phyloP scores from a whole-genome alignment of 306 rosid genomes.

The Oxytropis ochrocephala region DNA sequence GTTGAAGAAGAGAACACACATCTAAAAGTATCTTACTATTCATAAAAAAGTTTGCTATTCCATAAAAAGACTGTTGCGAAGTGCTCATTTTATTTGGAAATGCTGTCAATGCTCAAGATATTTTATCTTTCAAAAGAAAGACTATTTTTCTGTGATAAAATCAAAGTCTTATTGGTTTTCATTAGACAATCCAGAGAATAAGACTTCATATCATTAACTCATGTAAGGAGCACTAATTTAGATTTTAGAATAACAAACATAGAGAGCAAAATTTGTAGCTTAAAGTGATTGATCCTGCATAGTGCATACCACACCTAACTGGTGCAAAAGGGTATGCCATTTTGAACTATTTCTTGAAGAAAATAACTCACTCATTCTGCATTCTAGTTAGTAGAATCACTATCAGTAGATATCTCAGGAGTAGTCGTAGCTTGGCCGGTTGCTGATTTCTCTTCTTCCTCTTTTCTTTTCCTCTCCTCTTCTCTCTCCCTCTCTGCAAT shows the following conservation, averaged over 20 bases:
- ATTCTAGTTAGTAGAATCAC: conserved; percentile 32
- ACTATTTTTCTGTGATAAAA: background rate
- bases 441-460: conserved; percentile 22
- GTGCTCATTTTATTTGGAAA: background rate
- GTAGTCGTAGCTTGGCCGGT: conserved; percentile 1
- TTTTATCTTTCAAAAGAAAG: background rate
- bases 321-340: background rate
- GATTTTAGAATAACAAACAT: background rate
- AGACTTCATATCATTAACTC: background rate
- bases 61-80: background rate
- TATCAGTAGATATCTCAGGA: conserved; percentile 35
- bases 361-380: conserved; percentile 19
- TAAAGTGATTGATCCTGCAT: background rate
- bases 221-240: background rate
- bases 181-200: background rate
- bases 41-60: background rate
- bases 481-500: conserved; percentile 44
- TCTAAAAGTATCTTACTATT: too few species aligned
- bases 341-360: background rate
- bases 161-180: background rate
- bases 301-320: background rate
- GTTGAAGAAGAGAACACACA: too few species aligned
- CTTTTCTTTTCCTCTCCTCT: conserved; percentile 36
- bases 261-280: background rate
- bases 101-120: background rate